A percentile compares a stretch with the other conserved stretches of the same genome.
Conservation (phyloP, 257 asterid genomes). For the Anisodus tanguticus region DNA sequence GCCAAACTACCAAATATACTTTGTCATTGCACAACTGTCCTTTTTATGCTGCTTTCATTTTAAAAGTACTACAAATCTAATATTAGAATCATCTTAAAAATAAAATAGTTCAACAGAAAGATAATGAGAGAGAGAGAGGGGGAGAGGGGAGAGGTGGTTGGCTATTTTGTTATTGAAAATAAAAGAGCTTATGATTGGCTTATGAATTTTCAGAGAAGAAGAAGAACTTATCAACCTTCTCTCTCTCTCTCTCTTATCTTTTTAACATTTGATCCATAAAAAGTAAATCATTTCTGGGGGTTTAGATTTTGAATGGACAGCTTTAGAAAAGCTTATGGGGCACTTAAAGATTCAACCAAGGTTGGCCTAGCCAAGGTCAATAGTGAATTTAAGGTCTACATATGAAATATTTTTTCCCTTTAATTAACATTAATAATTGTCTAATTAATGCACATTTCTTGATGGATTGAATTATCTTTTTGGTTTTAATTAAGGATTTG, state of each 20-base stretch:
- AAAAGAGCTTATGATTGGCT: neutral
- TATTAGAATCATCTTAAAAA: neutral
- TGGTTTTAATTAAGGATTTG: conserved; percentile 60
- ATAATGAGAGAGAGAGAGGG: conserved; percentile 3
- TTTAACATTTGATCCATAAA: conserved; percentile 30
- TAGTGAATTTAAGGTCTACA: conserved; percentile 82
- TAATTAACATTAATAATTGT: neutral
- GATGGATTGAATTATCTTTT: conserved; percentile 13
- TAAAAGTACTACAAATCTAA: neutral
- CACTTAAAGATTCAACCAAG: conserved; percentile 89
- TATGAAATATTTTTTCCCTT: neutral
- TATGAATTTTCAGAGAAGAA: neutral
- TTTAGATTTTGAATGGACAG: conserved; percentile 61
- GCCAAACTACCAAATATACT: conserved; percentile 23
- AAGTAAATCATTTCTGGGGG: conserved; percentile 21
- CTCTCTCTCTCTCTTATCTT: conserved; percentile 44
- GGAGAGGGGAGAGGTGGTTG: conserved; percentile 19
- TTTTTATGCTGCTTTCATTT: neutral
- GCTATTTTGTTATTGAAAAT: conserved; percentile 14
- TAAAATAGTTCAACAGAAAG: no score
- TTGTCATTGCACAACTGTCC: conserved; percentile 32
- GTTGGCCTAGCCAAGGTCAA: conserved; percentile 98
- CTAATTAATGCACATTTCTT: neutral
- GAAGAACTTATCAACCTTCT: conserved; percentile 25
- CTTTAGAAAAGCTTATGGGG: conserved; percentile 91